Evolutionary conservation across 108 stramenopile species (phyloP).

Genomic region (Nitzschia sp.): DNA sequence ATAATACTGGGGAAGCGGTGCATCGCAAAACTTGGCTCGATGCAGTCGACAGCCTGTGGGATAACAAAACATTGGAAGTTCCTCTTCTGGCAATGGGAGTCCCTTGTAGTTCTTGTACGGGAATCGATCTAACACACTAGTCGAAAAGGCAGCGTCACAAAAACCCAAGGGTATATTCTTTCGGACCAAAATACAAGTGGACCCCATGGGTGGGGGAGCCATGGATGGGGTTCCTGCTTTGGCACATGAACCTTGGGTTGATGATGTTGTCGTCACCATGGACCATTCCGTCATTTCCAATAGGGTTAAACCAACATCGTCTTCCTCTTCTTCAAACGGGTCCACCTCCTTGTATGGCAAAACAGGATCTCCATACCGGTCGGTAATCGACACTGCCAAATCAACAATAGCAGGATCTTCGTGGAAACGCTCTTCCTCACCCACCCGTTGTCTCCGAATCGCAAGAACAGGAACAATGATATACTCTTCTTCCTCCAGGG

Average conservation of each 20-base stretch:
- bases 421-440: constrained; percentile 77
- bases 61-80: constrained; percentile 90
- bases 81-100: constrained; percentile 83
- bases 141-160: constrained; percentile 71
- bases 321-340: constrained; percentile 50
- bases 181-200: constrained; percentile 38
- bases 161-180: constrained; percentile 75
- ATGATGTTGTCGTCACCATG: neutral
- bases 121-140: constrained; percentile 79
- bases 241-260: neutral
- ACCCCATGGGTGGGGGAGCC: constrained; percentile 7
- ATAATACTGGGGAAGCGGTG: constrained; percentile 68
- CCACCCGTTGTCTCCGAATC: constrained; percentile 65
- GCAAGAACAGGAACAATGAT: constrained; percentile 72
- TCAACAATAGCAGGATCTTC: constrained; percentile 85
- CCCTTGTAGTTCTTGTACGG: constrained; percentile 81
- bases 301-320: constrained; percentile 22
- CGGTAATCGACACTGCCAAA: constrained; percentile 48
- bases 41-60: constrained; percentile 71
- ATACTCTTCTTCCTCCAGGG: constrained; percentile 26
- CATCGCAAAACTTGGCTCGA: constrained; percentile 64
- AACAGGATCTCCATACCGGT: constrained; percentile 45
- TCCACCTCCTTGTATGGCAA: constrained; percentile 39
- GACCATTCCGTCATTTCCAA: constrained; percentile 42
- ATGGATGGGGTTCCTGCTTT: neutral